Conservation (phyloP, 2,329 filamentous ascomycete genomes). For the Aspergillus carbonarius region DNA sequence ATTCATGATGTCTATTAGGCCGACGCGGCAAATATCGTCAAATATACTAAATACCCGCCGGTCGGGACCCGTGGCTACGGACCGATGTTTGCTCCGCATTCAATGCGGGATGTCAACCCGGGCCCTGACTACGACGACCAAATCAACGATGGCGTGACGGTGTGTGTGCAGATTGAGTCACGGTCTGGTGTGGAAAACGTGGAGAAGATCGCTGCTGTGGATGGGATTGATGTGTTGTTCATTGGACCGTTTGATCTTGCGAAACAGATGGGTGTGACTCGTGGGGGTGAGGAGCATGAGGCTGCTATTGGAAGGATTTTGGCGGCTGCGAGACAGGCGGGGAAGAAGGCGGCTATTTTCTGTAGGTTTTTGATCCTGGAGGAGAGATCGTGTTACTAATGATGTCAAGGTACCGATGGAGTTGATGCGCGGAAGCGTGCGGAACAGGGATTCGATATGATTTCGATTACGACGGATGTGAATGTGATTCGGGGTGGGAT, state of each 20-base stretch:
- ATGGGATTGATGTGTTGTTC: slow-evolving; percentile 36
- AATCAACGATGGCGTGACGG: slow-evolving; percentile 29
- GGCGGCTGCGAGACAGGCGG: slow-evolving; percentile 33
- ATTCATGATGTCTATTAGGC: too few species aligned
- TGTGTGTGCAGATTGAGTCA: slow-evolving; percentile 46
- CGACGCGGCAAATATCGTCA: slow-evolving; percentile 31
- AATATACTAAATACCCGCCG: slow-evolving; percentile 33
- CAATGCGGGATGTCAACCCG: slow-evolving; percentile 26
- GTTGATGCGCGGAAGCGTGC: slow-evolving; percentile 34
- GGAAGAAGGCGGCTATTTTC: slow-evolving; percentile 45
- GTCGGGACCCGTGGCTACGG: slow-evolving; percentile 35
- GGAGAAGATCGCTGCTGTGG: slow-evolving; percentile 44
- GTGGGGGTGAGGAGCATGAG: slow-evolving; percentile 40
- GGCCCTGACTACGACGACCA: slow-evolving; percentile 32
- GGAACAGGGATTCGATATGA: slow-evolving; percentile 43
- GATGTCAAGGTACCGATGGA: slow-evolving; percentile 31
- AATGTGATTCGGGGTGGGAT: slow-evolving; percentile 35
- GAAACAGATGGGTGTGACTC: slow-evolving; percentile 39
- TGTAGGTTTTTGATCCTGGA: slow-evolving; percentile 28
- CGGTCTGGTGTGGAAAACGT: slow-evolving; percentile 42
- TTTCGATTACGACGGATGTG: slow-evolving; percentile 41
- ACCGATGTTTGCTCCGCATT: slow-evolving; percentile 36
- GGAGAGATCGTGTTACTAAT: not conserved
- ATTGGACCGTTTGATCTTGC: slow-evolving; percentile 38
- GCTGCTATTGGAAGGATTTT: slow-evolving; percentile 39